Evolutionary conservation across 116 monocot genomes (phyloP), one percentile per base, ranked within the genome.

Genomic region (Trichopus zeylanicus): DNA sequence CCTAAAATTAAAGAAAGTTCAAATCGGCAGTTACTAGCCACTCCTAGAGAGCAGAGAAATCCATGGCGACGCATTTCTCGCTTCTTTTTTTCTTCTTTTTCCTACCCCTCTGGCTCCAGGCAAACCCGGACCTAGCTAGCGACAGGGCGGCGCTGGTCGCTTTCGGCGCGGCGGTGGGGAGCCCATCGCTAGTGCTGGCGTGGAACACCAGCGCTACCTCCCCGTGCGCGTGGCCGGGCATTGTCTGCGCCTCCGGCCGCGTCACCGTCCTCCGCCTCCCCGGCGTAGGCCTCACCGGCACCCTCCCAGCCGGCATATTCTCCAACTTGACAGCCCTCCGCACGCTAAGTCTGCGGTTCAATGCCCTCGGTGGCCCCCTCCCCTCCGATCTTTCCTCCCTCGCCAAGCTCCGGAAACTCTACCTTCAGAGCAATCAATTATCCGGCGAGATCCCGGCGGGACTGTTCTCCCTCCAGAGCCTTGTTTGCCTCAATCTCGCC

Each of bases 131-230:
- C 59, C 62, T 80, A 10, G 15, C 59, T 33, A 48, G 67, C 64
- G 80, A 85, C 47, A 39, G 49, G 19, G 29, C 51, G 4, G 77
- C 75, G 6, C 74, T 86, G 0, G 58, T 74, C 46, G 47, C 62
- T 51, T 38, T 86, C 69, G 61, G 75, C 15, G 37, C 57, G 2
- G 80, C 75, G 15, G 71, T 78, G 24, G 77, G 75, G 18, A 33
- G 56, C 12, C 16, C 18, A 1, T 42, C 34, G 18, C 46, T n/a
- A 4, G 5, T 4, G 15, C 23, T 62, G 58, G 12, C 19, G 1
- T 86, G 86, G 86, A 86, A 72, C 65, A 22, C 65, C 32, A 39
- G 71, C 31, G 31, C 29, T n/a, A n/a, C n/a, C 24, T 56, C 65
- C 12, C 59, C 73, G 0, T 79, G 78, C 33, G 30, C 30, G 13